phyloP scores from a whole-genome alignment of 352 stramenopile genomes.

The Peronospora farinosa region DNA sequence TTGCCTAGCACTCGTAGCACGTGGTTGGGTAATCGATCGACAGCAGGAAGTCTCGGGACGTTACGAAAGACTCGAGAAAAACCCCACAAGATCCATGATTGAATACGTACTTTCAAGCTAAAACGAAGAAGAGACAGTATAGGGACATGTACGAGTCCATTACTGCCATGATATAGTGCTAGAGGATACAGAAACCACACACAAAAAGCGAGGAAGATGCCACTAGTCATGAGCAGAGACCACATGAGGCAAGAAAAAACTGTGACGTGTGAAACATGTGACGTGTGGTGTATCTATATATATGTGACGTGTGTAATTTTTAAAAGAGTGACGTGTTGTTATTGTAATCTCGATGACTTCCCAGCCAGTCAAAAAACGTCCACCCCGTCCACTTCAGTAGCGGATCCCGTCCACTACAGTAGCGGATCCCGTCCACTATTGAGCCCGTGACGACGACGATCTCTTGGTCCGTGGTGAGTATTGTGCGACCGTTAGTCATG shows the following conservation, averaged over 20 bases:
- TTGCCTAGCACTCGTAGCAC: conserved; percentile 73
- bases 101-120: conserved; percentile 34
- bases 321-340: neutral
- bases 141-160: conserved; percentile 26
- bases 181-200: conserved; percentile 17
- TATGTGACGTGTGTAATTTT: conserved; percentile 1
- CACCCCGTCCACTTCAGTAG: neutral
- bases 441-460: conserved; percentile 10
- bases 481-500: conserved; percentile 19
- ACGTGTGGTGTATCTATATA: neutral
- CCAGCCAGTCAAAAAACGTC: conserved; percentile 22
- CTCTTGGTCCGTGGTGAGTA: conserved; percentile 7
- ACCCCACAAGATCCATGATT: conserved; percentile 38
- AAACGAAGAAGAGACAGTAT: conserved; percentile 37
- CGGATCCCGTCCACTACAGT: conserved; percentile 3
- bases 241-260: conserved; percentile 10
- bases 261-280: conserved; percentile 14
- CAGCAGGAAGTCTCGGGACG: conserved; percentile 35
- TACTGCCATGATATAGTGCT: conserved; percentile 4
- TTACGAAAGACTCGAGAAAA: conserved; percentile 36
- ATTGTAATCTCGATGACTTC: conserved; percentile 1
- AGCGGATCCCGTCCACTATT: conserved; percentile 12
- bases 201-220: neutral
- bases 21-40: conserved; percentile 36
- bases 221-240: conserved; percentile 3